Base-by-base conservation (phyloP, 2,329 filamentous ascomycete species). In the Colletotrichum caudatum region DNA sequence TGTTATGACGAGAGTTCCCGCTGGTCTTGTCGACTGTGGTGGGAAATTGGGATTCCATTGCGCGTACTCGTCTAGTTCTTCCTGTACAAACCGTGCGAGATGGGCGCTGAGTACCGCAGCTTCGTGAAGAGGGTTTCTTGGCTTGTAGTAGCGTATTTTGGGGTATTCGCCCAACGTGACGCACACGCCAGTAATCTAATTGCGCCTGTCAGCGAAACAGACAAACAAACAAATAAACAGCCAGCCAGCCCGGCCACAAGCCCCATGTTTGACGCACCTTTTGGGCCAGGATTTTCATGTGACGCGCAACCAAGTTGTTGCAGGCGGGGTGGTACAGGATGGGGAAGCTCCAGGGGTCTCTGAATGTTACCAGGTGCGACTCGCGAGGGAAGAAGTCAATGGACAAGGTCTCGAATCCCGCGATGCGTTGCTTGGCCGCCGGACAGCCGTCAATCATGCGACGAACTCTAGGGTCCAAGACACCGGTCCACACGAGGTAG, bases 291-390 rank as follows among this genome's bases (percentile, higher is more conserved):
- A 89, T 87, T 78, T 95, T 91, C 88, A 99, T 90, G 79, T 99
- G 95, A 66, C 89, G 87, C 60, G 91, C 89, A 51, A 99, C 92
- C 54, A 98, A 84, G 74, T 90, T 88, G 80, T 97, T 97, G 83
- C 96, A 98, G 65, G 88, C 90, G 1, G 95, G 95, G 79, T 99
- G 95, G 82, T 93, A 99, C 71, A 99, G 86, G 63, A 95, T 88
- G 0, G 94, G 94, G 78, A 99, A 99, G 82, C 95, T 98, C 91
- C 93, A 97, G 1, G 96, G 95, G 79, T 99, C 95, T 78, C 93
- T 88, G 78, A 99, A 98, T 0, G 94, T 97, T 76, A 98, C 86
- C 51, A 99, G 84, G 77, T 97, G 93, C 8, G 95, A 96, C 83
- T 99, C 96, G 78, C 94, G 90, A 7, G 96, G 95, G 78, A 91